phyloP scores from a whole-genome alignment of 2,329 filamentous ascomycete genomes.

The Aspergillus intermedius region DNA sequence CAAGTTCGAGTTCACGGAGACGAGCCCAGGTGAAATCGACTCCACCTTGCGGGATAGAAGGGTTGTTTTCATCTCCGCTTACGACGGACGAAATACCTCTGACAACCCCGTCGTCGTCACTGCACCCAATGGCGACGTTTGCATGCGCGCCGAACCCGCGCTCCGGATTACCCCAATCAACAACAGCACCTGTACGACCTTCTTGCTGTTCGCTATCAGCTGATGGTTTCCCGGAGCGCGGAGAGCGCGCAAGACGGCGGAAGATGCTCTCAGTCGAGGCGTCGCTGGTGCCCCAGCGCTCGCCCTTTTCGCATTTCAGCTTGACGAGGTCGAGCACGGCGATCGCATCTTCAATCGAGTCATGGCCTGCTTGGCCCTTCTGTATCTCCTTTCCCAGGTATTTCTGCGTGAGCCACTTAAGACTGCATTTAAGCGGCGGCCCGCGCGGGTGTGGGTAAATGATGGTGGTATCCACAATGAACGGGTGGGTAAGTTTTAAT shows the following conservation, averaged over 20 bases:
- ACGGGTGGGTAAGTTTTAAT: conserved; percentile 80
- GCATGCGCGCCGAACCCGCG: conserved; percentile 54
- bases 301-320: conserved; percentile 91
- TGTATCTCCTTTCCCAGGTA: conserved; percentile 85
- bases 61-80: conserved; percentile 40
- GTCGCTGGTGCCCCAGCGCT: conserved; percentile 74
- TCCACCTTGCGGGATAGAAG: conserved; percentile 44
- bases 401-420: conserved; percentile 84
- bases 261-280: conserved; percentile 82
- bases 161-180: conserved; percentile 83
- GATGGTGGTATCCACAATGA: conserved; percentile 85
- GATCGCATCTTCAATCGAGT: conserved; percentile 86
- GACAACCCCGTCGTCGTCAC: conserved; percentile 53
- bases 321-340: conserved; percentile 90
- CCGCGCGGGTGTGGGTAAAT: conserved; percentile 87
- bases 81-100: conserved; percentile 49
- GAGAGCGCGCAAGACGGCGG: conserved; percentile 62
- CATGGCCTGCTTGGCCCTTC: conserved; percentile 70
- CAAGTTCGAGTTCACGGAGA: conserved; percentile 54
- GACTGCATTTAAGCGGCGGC: conserved; percentile 77
- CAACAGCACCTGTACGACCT: conserved; percentile 50
- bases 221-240: conserved; percentile 34
- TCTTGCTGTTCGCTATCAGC: conserved; percentile 9
- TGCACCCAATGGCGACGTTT: conserved; percentile 50
- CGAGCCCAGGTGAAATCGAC: conserved; percentile 60